Base-by-base conservation (phyloP, 73 alveolate species). In the Durusdinium trenchii region DNA sequence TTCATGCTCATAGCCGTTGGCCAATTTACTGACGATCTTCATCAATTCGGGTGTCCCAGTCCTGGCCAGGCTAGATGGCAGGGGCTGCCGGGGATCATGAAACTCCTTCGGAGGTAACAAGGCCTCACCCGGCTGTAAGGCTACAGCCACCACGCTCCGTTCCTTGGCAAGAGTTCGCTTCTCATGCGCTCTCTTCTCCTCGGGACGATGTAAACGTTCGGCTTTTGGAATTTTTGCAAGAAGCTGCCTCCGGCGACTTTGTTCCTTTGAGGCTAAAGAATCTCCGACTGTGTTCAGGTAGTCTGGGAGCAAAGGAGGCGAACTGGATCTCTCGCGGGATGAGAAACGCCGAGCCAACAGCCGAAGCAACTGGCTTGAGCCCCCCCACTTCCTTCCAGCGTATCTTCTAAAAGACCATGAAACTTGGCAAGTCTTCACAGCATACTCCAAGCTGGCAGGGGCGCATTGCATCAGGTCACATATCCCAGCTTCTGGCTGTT, bases 391-490 rank as follows among this genome's bases (percentile, higher is more conserved):
- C 86, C n/a, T n/a, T n/a, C n/a, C n/a, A n/a, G n/a, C n/a, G n/a
- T n/a, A 76, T 57, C 86, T 18, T 42, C 38, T 43, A 18, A 47
- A 71, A 62, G 91, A n/a, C n/a, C n/a, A n/a, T n/a, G n/a, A n/a
- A n/a, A n/a, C n/a, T n/a, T n/a, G n/a, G n/a, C n/a, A n/a, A n/a
- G n/a, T n/a, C n/a, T n/a, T n/a, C n/a, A n/a, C n/a, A n/a, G n/a
- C n/a, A n/a, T n/a, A n/a, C n/a, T 81, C 91, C 91, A 81, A 47
- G 32, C 67, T 35, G 50, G 71, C 64, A 45, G 23, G n/a, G 71
- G 54, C 54, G 69, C 91, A 81, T 81, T 48, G 91, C 91, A 81
- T 81, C 91, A 67, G 91, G 90, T 79, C 48, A 67, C 91, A 81
- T 81, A 32, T 28, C 86, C 26, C 12, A 50, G 51, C 48, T 9